A percentile compares a stretch with the other conserved stretches of the same genome.
These are phyloP conservation scores for Botrytis pseudocinerea DNA, from an alignment of 2,329 filamentous ascomycete genomes.

Conservation along the genomic window DNA sequence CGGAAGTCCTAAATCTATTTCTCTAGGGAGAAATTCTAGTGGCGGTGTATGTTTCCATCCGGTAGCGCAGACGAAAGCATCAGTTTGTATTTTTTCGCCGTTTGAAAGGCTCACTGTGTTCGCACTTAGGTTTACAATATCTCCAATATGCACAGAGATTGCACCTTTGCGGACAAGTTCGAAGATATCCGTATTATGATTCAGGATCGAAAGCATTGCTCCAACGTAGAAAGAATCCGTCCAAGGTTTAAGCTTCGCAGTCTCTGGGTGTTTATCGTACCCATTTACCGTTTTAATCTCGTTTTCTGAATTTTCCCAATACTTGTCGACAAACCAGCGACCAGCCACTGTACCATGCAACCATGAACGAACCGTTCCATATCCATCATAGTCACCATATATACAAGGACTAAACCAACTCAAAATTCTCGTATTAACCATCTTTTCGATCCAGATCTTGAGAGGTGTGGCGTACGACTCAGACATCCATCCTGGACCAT, in stretches of 20 bases:
- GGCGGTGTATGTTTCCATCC: constrained; percentile 58
- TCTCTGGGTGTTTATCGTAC: constrained; percentile 55
- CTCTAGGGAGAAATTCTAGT: constrained; percentile 54
- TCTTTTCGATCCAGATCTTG: constrained; percentile 67
- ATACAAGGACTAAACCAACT: constrained; percentile 76
- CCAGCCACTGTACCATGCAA: constrained; percentile 60
- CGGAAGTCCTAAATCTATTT: constrained; percentile 52
- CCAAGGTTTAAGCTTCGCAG: constrained; percentile 56
- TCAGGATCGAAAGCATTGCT: constrained; percentile 58
- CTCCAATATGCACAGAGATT: constrained; percentile 54
- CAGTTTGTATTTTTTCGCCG: constrained; percentile 49
- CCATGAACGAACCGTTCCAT: constrained; percentile 53
- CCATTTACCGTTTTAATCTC: constrained; percentile 56
- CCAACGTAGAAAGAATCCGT: constrained; percentile 53
- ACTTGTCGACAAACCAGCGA: constrained; percentile 53
- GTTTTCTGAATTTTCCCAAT: constrained; percentile 58
- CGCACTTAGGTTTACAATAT: constrained; percentile 50
- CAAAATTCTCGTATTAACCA: constrained; percentile 65
- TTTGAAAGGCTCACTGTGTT: constrained; percentile 53
- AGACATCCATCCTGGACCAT: constrained; percentile 60
- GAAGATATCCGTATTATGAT: constrained; percentile 59
- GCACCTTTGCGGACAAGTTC: constrained; percentile 55
- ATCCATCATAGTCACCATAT: constrained; percentile 67
- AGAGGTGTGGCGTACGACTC: constrained; percentile 64
- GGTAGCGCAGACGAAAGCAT: constrained; percentile 57